Evolutionary conservation across 2,329 filamentous ascomycete genomes (phyloP).

Genomic region (Claviceps citrina): DNA sequence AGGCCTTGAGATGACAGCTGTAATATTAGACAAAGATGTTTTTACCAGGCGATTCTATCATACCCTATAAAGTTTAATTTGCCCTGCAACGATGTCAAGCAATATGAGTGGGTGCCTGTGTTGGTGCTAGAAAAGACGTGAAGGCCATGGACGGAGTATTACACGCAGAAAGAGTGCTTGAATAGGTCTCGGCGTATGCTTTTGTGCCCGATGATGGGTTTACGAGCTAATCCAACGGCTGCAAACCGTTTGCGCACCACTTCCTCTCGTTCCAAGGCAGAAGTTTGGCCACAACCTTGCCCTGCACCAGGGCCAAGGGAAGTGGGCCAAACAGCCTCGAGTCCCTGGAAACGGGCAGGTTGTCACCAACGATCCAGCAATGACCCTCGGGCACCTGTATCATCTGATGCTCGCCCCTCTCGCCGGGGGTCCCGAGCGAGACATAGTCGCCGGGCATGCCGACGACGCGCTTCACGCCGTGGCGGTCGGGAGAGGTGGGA

Average conservation of each 20-base stretch:
- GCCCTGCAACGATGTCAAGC: neutral
- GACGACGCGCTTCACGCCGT: constrained; percentile 64
- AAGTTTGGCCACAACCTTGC: constrained; percentile 60
- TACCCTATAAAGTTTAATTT: constrained; percentile 8
- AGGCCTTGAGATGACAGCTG: constrained; percentile 12
- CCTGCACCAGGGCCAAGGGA: constrained; percentile 67
- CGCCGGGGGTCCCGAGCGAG: constrained; percentile 44
- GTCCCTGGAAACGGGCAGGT: constrained; percentile 68
- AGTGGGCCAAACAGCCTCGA: constrained; percentile 76
- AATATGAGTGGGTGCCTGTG: neutral
- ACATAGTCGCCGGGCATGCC: constrained; percentile 68
- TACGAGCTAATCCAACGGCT: constrained; percentile 20
- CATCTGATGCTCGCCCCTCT: constrained; percentile 34
- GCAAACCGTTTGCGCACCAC: constrained; percentile 32
- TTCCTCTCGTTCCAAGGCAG: constrained; percentile 35
- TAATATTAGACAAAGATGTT: constrained; percentile 21
- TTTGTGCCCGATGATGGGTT: too few relatives aligned
- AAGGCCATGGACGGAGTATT: too few relatives aligned
- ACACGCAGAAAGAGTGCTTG: too few relatives aligned
- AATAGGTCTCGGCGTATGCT: too few relatives aligned
- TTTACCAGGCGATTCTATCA: constrained; percentile 13
- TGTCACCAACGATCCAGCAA: constrained; percentile 84
- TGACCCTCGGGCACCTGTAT: constrained; percentile 77
- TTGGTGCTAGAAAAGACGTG: too few relatives aligned
- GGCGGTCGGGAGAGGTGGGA: constrained; percentile 46